Base-by-base conservation (phyloP, 371 early-diverging fungal species). In the Globomyces sp. region DNA sequence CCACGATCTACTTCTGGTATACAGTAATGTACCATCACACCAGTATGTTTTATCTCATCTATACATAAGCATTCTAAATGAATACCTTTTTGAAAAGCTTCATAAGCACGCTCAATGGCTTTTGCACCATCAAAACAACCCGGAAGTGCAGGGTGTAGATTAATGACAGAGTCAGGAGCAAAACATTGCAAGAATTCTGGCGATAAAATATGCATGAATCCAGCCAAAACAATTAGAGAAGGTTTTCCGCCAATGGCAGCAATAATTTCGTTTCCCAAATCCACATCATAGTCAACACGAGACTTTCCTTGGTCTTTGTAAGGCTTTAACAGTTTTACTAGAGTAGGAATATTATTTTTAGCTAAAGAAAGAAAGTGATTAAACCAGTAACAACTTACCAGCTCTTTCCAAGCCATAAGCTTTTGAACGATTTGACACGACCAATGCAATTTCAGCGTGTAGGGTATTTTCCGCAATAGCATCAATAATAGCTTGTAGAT, bases 1-100 rank as follows among this genome's bases (percentile, higher is more conserved):
- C 98, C 98, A 43, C 90, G 83, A 76, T 98, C 98, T 8, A 98
- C 96, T 69, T 91, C 94, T 0, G 93, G 87, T 68, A 96, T 94
- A 40, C 96, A 96, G 48, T 91, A 86, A 76, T 98, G 97, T 8
- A 98, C 93, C 98, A 98, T 98, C 61, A 94, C 90, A 40, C 98
- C 98, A 0, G 97, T 96, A 34, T 88, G 75, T 45, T 74, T 72
- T 41, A 94, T 90, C 59, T 86, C 74, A 24, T 24, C 24, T 24
- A 24, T 24, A 24, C 24, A 24, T 24, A 24, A 24, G 0, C 24
- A 24, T 24, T 24, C 24, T 24, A 24, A 24, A 24, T 24, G 24
- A 24, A 24, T 24, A 5, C 93, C 94, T 62, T 83, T 76, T 72
- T 87, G 69, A 64, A 80, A 92, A 37, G 93, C 96, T 24, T 86